These are phyloP conservation scores for Fulvia fulva DNA, from an alignment of 2,329 filamentous ascomycete species.

Conservation along the genomic window DNA sequence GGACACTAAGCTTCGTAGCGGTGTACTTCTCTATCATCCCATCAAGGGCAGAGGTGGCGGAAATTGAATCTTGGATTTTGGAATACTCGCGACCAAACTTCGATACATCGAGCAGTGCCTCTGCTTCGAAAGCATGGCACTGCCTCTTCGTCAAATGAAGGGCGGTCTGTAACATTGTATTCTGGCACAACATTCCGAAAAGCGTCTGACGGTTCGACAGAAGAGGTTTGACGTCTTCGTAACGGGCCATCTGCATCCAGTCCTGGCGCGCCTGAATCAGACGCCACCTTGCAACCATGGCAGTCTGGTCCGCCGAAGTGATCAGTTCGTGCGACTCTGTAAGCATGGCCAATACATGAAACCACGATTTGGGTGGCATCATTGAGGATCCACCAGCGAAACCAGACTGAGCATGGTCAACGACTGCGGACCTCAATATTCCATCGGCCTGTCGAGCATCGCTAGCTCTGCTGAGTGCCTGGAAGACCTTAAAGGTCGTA, in stretches of 20 bases:
- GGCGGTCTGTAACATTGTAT: constrained; percentile 58
- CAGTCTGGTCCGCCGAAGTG: constrained; percentile 54
- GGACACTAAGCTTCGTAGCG: constrained; percentile 68
- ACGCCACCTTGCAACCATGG: constrained; percentile 59
- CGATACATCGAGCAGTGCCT: constrained; percentile 71
- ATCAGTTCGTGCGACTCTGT: constrained; percentile 79
- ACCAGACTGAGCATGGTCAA: constrained; percentile 10
- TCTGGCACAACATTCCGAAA: constrained; percentile 73
- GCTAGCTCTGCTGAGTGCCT: constrained; percentile 53
- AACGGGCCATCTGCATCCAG: constrained; percentile 69
- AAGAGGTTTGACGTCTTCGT: constrained; percentile 73
- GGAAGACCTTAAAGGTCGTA: constrained; percentile 74
- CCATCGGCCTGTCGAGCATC: constrained; percentile 9
- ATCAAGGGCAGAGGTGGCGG: constrained; percentile 77
- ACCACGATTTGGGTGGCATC: constrained; percentile 23
- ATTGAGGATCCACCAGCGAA: neutral
- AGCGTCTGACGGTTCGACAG: constrained; percentile 79
- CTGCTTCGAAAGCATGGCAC: constrained; percentile 68
- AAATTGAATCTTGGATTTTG: constrained; percentile 79
- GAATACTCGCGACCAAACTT: constrained; percentile 73
- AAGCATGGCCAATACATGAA: constrained; percentile 62
- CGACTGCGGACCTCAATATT: constrained; percentile 9
- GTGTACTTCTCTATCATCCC: constrained; percentile 68
- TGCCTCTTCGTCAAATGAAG: constrained; percentile 60
- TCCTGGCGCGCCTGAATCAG: constrained; percentile 62